phyloP scores from a whole-genome alignment of 306 rosid genomes.

The Gleditsia sinensis region DNA sequence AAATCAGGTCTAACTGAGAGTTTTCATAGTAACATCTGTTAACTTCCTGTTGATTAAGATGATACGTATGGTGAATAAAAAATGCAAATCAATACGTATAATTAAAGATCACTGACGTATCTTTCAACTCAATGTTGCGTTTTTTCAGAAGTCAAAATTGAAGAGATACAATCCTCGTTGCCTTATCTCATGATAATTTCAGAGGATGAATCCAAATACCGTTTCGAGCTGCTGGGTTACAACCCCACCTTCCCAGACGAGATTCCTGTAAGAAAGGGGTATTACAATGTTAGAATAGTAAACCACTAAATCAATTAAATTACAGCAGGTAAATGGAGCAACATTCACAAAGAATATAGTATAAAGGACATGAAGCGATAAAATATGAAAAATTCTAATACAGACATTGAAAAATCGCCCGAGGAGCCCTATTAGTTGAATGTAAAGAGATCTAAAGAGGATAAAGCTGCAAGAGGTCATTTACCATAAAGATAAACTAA shows the following conservation, averaged over 20 bases:
- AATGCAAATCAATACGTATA: constrained; percentile 27
- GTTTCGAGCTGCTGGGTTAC: constrained; percentile 56
- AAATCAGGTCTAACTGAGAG: no score
- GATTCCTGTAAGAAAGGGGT: constrained; percentile 67
- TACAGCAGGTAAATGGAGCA: background rate
- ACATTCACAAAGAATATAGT: background rate
- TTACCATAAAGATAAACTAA: no score
- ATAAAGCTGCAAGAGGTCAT: no score
- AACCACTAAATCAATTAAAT: background rate
- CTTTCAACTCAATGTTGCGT: constrained; percentile 37
- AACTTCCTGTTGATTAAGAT: no score
- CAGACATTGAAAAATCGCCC: no score
- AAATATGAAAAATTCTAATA: no score
- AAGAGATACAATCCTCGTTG: constrained; percentile 36
- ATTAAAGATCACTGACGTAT: constrained; percentile 15
- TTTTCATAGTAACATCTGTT: no score
- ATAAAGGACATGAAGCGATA: background rate
- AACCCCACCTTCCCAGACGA: constrained; percentile 93
- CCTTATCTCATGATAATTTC: constrained; percentile 51
- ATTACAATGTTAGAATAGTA: background rate
- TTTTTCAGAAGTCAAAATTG: constrained; percentile 56
- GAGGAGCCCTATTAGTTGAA: no score
- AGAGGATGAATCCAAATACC: constrained; percentile 79
- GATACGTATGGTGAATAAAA: no score
- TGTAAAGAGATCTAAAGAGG: no score